Conservation (phyloP, 108 stramenopile species). For the Skeletonema costatum region DNA sequence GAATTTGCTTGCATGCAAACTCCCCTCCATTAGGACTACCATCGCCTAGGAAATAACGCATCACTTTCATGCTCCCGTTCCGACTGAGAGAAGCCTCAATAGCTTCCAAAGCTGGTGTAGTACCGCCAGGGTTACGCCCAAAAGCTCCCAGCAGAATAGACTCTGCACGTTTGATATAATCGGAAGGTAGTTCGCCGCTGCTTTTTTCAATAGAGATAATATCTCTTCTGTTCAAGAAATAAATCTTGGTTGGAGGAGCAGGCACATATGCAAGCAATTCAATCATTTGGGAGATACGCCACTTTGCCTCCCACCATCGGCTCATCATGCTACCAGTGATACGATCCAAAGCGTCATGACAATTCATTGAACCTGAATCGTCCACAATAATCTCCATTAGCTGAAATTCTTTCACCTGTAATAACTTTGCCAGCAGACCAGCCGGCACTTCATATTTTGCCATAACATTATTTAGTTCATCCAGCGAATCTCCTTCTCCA, state of each 20-base stretch:
- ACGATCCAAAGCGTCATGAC: conserved; percentile 34
- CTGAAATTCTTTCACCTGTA: conserved; percentile 53
- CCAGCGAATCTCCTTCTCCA: not conserved
- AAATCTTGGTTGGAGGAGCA: conserved; percentile 42
- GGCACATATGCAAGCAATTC: conserved; percentile 60
- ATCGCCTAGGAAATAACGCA: conserved; percentile 60
- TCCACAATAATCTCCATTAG: conserved; percentile 58
- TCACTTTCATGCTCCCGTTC: conserved; percentile 32
- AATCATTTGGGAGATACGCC: conserved; percentile 57
- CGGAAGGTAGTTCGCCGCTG: conserved; percentile 28
- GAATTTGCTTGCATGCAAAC: conserved; percentile 45
- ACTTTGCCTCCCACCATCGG: conserved; percentile 52
- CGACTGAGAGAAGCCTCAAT: conserved; percentile 48
- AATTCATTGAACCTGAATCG: conserved; percentile 54
- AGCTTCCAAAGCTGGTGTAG: conserved; percentile 53
- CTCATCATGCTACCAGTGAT: conserved; percentile 16
- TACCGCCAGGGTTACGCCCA: conserved; percentile 32
- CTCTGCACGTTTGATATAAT: conserved; percentile 36
- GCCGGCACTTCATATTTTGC: conserved; percentile 63
- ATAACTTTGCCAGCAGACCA: conserved; percentile 59
- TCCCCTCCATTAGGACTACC: conserved; percentile 58
- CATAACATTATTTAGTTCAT: conserved; percentile 42
- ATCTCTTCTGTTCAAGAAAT: conserved; percentile 54
- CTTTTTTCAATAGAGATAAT: conserved; percentile 22
- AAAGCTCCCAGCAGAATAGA: conserved; percentile 46